These are phyloP conservation scores for Polyporus arcularius DNA, from an alignment of 768 basidiomycete species.

Conservation along the genomic window DNA sequence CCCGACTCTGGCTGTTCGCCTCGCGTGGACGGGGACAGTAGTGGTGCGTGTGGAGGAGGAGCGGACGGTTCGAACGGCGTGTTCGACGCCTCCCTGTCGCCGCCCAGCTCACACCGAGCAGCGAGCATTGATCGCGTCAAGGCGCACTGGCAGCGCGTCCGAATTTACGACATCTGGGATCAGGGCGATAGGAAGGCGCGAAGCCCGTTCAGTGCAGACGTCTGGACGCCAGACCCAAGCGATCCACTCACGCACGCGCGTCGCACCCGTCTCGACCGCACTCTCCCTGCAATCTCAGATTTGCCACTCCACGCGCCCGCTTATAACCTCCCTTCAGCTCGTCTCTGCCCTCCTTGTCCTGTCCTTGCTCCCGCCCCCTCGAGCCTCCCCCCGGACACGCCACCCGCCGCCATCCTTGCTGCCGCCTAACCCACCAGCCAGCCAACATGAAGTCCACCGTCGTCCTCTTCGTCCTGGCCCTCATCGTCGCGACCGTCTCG, in stretches of 20 bases:
- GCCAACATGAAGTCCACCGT: slow-evolving; percentile 15
- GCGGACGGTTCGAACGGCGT: neutral
- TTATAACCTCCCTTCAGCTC: neutral
- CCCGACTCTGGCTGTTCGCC: too few species aligned
- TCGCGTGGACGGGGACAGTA: too few species aligned
- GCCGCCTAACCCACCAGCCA: slow-evolving; percentile 8
- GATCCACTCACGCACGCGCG: too few species aligned
- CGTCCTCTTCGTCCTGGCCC: slow-evolving; percentile 11
- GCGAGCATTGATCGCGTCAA: neutral
- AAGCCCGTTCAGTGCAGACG: neutral
- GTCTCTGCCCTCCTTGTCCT: neutral
- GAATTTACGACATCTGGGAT: neutral
- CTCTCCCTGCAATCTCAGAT: too few species aligned
- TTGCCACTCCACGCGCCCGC: neutral
- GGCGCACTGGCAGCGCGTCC: neutral
- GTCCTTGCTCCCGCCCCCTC: neutral
- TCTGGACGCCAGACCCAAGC: neutral
- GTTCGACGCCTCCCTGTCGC: slow-evolving; percentile 11
- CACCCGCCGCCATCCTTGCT: slow-evolving; percentile 10
- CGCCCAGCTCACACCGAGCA: neutral
- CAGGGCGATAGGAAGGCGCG: slow-evolving; percentile 3
- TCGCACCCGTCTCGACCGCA: too few species aligned
- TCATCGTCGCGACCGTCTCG: slow-evolving; percentile 18
- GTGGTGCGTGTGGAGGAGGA: too few species aligned
- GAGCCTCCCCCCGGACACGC: neutral